Evolutionary conservation across 2,329 filamentous ascomycete genomes (phyloP).

Genomic region (Penicillium italicum): DNA sequence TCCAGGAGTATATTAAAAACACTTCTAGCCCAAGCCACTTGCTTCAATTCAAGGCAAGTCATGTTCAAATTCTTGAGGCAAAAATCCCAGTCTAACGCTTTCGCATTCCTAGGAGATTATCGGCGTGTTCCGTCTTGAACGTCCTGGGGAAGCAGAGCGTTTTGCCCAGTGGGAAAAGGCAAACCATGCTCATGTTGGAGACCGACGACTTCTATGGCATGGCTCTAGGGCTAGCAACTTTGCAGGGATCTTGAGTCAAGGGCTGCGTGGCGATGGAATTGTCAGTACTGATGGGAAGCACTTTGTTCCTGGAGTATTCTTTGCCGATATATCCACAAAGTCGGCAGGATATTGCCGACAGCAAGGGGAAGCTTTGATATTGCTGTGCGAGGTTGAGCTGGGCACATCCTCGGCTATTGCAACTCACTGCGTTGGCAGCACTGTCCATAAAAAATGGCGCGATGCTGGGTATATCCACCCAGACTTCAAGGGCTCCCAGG

Average conservation of each 20-base stretch:
- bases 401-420: background rate
- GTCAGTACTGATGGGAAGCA: background rate
- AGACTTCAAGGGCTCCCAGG: constrained; percentile 1
- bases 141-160: constrained; percentile 10
- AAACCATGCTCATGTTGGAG: background rate
- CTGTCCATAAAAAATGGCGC: constrained; percentile 1
- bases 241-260: constrained; percentile 15
- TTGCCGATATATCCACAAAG: constrained; percentile 15
- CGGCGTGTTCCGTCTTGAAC: constrained; percentile 13
- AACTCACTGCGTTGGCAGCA: background rate
- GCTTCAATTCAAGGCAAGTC: background rate
- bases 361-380: constrained; percentile 1
- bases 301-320: constrained; percentile 11
- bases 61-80: too few relatives aligned
- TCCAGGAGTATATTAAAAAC: constrained; percentile 2
- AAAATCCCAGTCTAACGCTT: background rate
- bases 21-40: background rate
- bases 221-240: constrained; percentile 10
- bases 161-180: constrained; percentile 3
- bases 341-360: constrained; percentile 7
- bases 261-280: constrained; percentile 7
- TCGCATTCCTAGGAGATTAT: background rate
- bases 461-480: constrained; percentile 12
- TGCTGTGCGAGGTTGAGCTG: constrained; percentile 20
- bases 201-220: constrained; percentile 17